Conservation (phyloP, 2,329 filamentous ascomycete species). For the Xylariaceae sp. region DNA sequence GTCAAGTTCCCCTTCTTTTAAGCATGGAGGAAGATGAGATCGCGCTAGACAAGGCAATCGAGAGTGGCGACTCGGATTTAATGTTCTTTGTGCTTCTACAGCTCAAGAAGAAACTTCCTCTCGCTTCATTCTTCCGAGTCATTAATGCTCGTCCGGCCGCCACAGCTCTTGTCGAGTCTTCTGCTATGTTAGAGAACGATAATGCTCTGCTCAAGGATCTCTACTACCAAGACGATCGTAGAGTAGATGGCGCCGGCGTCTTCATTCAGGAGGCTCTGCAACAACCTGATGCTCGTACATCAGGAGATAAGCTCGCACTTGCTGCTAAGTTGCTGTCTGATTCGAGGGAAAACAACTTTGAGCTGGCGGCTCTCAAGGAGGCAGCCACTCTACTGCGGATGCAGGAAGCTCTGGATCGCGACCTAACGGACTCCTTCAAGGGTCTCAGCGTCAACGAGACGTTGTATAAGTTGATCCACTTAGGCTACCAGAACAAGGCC, state of each 20-base stretch:
- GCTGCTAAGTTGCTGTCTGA: constrained; percentile 84
- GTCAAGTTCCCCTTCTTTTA: constrained; percentile 90
- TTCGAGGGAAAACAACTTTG: constrained; percentile 77
- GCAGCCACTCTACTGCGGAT: constrained; percentile 79
- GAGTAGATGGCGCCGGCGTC: constrained; percentile 85
- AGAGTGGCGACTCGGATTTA: constrained; percentile 92
- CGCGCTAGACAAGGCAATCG: constrained; percentile 93
- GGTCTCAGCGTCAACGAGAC: constrained; percentile 91
- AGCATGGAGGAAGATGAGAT: constrained; percentile 96
- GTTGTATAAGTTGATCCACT: constrained; percentile 82
- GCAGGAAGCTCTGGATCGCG: constrained; percentile 86
- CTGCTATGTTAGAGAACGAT: constrained; percentile 71
- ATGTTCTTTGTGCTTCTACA: constrained; percentile 88
- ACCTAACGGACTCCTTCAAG: constrained; percentile 77
- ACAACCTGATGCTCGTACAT: constrained; percentile 71
- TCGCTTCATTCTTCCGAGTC: constrained; percentile 89
- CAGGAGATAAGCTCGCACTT: constrained; percentile 85
- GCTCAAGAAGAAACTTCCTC: constrained; percentile 85
- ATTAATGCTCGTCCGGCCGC: constrained; percentile 87
- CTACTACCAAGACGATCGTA: constrained; percentile 95
- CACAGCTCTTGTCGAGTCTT: constrained; percentile 86
- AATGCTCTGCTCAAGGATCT: constrained; percentile 89
- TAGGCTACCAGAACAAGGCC: constrained; percentile 83
- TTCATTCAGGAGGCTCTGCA: constrained; percentile 83
- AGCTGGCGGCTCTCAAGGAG: constrained; percentile 79